Evolutionary conservation across 306 rosid genomes (phyloP).

Genomic region (Sicyos baderoa): DNA sequence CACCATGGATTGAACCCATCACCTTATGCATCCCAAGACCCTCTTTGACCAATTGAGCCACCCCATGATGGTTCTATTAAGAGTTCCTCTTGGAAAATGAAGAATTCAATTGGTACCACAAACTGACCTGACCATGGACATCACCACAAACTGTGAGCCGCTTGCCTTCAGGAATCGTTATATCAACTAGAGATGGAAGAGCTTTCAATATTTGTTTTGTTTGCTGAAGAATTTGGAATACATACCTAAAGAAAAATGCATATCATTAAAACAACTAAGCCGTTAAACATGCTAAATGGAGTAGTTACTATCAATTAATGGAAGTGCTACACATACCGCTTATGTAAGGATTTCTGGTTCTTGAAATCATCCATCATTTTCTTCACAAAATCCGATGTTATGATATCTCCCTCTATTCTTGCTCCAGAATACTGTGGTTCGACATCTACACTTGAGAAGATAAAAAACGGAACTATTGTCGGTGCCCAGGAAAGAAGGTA

Average conservation of each 20-base stretch:
- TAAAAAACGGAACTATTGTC: too few relatives aligned
- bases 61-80: too few relatives aligned
- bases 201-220: slow-evolving; percentile 61
- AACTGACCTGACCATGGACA: slow-evolving; percentile 89
- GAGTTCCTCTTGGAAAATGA: too few relatives aligned
- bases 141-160: slow-evolving; percentile 95
- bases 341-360: slow-evolving; percentile 76
- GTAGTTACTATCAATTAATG: too few relatives aligned
- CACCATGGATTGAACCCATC: too few relatives aligned
- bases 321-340: slow-evolving; percentile 41
- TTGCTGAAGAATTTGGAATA: slow-evolving; percentile 86
- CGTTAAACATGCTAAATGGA: neutral
- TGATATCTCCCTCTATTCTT: slow-evolving; percentile 80
- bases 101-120: neutral
- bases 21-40: too few relatives aligned
- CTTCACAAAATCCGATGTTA: slow-evolving; percentile 84
- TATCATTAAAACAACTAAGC: neutral
- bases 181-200: slow-evolving; percentile 86
- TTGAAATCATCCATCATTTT: slow-evolving; percentile 95
- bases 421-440: slow-evolving; percentile 90
- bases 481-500: too few relatives aligned
- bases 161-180: slow-evolving; percentile 59
- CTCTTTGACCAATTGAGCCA: too few relatives aligned
- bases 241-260: slow-evolving; percentile 46
- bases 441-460: slow-evolving; percentile 51